Evolutionary conservation across 2,329 filamentous ascomycete species (phyloP), one percentile per base, ranked within the genome.

Genomic region (Diplodia intermedia): DNA sequence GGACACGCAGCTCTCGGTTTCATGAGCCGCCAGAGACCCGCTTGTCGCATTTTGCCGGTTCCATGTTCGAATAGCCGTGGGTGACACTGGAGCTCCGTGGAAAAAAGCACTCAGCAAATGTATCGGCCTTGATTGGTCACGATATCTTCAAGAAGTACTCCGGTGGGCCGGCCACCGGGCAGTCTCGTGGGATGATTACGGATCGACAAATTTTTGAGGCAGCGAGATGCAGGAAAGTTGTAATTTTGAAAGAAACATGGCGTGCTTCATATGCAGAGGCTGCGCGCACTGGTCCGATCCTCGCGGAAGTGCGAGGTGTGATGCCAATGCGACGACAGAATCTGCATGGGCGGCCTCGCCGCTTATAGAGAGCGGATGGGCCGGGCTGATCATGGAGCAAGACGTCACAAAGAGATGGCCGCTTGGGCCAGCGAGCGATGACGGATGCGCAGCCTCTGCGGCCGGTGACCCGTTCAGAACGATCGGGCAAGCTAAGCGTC

Each of bases 361-460:
- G 56, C 56, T 62, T 62, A 62, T 62, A 20, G 50, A 50, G 15
- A 36, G 57, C 57, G 57, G 57, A 50, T 62, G 40, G 57, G 40
- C 31, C 40, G 57, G 57, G 40, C 20, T 62, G 40, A 49, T n/a
- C 20, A 33, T 20, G 57, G 57, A 49, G 57, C 40, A 50, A 62
- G 26, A 62, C 57, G 57, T 62, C 57, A 61, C 56, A 62, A 31
- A 36, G 23, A 36, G 23, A 20, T 60, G n/a, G 36, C 47, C 23
- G 40, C 56, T 26, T 49, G 23, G 31, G 31, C 31, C 31, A 33
- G 31, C 47, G 36, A 62, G 57, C 23, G 57, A 29, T 49, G 57
- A 26, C 23, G 23, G 33, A 33, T 33, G 26, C 26, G 53, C 33
- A 36, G 55, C 52, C 29, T 38, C 56, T 29, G 56, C 36, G 38